Evolutionary conservation across 2,329 filamentous ascomycete species (phyloP), one percentile per base, ranked within the genome.

Genomic region (Allantophomopsis lycopodina): DNA sequence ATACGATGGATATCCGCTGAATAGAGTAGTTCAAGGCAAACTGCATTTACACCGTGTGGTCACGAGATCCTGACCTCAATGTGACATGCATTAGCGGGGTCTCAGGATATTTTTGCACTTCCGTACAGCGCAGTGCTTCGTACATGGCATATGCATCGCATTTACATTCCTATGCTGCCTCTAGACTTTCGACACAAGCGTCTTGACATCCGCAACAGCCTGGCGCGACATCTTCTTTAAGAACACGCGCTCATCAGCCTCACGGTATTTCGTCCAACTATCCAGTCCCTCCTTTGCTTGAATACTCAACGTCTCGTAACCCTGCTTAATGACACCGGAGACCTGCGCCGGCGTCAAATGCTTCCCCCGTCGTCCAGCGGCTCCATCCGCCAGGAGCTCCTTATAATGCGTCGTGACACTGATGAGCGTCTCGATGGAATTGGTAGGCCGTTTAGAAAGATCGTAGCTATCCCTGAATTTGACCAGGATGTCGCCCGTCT

Each of bases 241-340:
- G 50, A 91, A 64, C 5, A 71, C 73, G 61, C 86, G 82, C 65
- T 87, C 80, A 48, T 94, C 86, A 2, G 82, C 83, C 64, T 96
- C 91, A 12, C 89, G 69, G 58, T 84, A 96, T 55, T 70, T 75
- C 86, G 23, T 28, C 83, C 36, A 38, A 10, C 15, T 34, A 56
- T 89, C 88, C 48, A 94, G 58, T 0, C 84, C 88, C 55, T 94
- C 88, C 52, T 80, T 86, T 0, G 85, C 78, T 60, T 93, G 84
- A 40, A 98, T 93, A 46, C 83, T 89, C 51, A 98, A 61, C 30
- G 88, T 94, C 59, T 96, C 89, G 54, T 96, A 96, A 0, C 91
- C 91, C 58, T 93, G 83, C 63, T 94, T 94, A 59, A 98, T 96
- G 20, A 95, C 83, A 48, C 83, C 81, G 33, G 81, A 80, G 32